Evolutionary conservation across 23 red algal genomes (phyloP), one percentile per base, ranked within the genome.

Genomic region (Gracilaria vermiculophylla): DNA sequence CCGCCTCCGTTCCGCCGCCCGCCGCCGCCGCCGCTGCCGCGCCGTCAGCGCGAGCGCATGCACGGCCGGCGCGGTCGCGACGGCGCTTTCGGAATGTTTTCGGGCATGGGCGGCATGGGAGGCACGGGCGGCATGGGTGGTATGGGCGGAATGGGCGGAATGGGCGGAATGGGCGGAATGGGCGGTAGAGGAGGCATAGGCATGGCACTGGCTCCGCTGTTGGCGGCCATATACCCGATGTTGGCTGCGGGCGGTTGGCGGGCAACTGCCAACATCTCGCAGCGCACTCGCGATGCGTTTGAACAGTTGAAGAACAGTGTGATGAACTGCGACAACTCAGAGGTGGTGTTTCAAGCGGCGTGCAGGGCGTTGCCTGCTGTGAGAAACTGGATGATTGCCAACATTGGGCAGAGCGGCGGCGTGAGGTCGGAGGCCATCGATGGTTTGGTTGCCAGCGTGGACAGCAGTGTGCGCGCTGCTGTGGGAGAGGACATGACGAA

Each of bases 241-340:
- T 27, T 73, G 39, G 39, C 39, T 48, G 39, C 61, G 4, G 6
- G 31, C 19, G 61, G 27, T 11, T 13, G n/a, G n/a, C n/a, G n/a
- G n/a, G n/a, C n/a, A n/a, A n/a, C n/a, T n/a, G n/a, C 67, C 23
- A 28, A 42, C 12, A n/a, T 79, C 25, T 52, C 47, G 6, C 75
- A 79, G 50, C 12, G 2, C 32, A 79, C 75, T 16, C 49, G 75
- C 20, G 75, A 52, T 51, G 75, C 75, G 1, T 79, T 79, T 79
- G 50, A 79, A 23, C 44, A 79, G 23, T 11, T 60, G 47, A 55
- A 60, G 51, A 40, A 57, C 32, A 31, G 28, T 8, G 75, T 79
- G 21, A 23, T 79, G 33, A 57, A 39, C 75, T 55, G 50, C 24
- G 75, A 79, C 14, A 60, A 79, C 75, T 23, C 47, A 23, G 23